These are phyloP conservation scores for Mycena leptocephala DNA, from an alignment of 768 basidiomycete genomes.

Conservation along the genomic window DNA sequence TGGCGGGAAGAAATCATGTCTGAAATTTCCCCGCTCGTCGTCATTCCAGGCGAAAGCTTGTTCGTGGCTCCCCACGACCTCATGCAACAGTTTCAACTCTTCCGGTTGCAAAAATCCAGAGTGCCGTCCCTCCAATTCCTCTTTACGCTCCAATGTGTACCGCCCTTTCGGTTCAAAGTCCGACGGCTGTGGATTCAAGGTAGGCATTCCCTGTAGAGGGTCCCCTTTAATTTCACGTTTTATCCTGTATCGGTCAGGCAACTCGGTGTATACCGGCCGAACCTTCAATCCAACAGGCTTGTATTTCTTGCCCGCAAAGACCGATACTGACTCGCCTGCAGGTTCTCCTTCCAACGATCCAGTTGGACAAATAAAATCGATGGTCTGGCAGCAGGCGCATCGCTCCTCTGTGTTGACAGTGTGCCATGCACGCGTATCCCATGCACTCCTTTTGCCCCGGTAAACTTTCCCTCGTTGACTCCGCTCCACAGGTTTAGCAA, in stretches of 20 bases:
- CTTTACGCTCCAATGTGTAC: background rate
- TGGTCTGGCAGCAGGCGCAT: background rate
- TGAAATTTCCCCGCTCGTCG: background rate
- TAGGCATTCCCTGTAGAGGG: slow-evolving; percentile 36
- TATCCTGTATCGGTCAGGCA: slow-evolving; percentile 39
- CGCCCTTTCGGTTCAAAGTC: slow-evolving; percentile 20
- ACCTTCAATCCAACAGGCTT: slow-evolving; percentile 36
- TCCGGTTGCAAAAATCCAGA: background rate
- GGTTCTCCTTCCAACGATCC: background rate
- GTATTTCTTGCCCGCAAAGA: slow-evolving; percentile 33
- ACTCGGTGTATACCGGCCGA: background rate
- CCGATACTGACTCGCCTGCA: background rate
- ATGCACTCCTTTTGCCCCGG: no score
- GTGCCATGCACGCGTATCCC: background rate
- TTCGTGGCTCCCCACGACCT: background rate
- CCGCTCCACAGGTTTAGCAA: background rate
- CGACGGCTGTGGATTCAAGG: slow-evolving; percentile 12
- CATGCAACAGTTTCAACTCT: background rate
- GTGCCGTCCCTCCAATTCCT: background rate
- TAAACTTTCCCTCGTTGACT: background rate
- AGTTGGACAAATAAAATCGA: background rate
- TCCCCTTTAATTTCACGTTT: slow-evolving; percentile 39
- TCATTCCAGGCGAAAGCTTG: background rate
- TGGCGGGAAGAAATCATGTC: no score
- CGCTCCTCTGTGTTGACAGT: background rate